Base-by-base conservation (phyloP, 176 grass and related monocot species). In the Oryza longistaminata region DNA sequence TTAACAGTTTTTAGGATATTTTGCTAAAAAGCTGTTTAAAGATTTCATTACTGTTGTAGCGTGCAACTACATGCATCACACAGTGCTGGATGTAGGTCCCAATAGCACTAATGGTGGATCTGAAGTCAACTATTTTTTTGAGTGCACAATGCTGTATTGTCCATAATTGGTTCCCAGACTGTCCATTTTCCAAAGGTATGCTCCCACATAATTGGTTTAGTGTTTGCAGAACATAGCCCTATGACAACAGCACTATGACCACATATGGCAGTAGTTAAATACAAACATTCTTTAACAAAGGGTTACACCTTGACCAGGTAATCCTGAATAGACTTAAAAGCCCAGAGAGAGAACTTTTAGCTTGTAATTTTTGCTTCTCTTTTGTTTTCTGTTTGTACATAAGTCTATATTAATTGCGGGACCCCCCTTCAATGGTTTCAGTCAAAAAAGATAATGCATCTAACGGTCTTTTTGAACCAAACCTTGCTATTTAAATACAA, bases 201-300 rank as follows among this genome's bases (percentile, higher is more conserved):
- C 27, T 82, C 79, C 21, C 35, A 62, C n/a, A 31, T 74, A n/a
- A 40, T 71, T 17, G 2, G 9, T 76, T 49, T 14, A 61, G 25
- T 81, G 69, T 76, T 70, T 70, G 39, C 10, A 69, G 27, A 69
- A 76, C 25, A 3, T 82, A 87, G 14, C 35, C 1, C 3, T 62
- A 44, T 35, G n/a, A 24, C 27, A 49, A 69, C 24, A 62, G 33
- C 35, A 68, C 58, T 64, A 76, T 62, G 26, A 29, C 14, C 31
- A 24, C 44, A 82, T 17, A 37, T 61, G 48, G 48, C 0, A 11
- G 16, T 4, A 55, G 52, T 21, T 64, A 75, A 46, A 37, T 12
- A 64, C 26, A 77, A 64, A 71, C 15, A 39, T 69, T 75, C 48
- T 76, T 16, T 48, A 43, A 61, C 9, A 16, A 31, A 24, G 4